Conservation (phyloP, 495 filamentous ascomycete species). For the Talaromyces thailandensis region DNA sequence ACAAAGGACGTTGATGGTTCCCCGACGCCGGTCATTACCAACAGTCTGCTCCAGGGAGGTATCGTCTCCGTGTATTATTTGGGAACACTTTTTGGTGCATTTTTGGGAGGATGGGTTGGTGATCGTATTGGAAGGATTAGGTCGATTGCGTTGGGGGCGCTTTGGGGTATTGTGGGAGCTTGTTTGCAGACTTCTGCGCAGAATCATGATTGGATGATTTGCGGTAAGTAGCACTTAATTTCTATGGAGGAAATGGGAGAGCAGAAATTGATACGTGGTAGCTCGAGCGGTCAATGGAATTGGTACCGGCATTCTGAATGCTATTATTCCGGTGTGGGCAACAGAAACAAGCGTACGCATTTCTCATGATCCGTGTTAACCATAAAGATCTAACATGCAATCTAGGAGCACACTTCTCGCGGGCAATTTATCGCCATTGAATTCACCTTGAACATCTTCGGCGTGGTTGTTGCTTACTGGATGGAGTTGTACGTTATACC, state of each 20-base stretch:
- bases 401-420: constrained; percentile 49
- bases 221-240: constrained; percentile 28
- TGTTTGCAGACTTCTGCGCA: constrained; percentile 52
- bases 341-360: constrained; percentile 46
- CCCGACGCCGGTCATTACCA: constrained; percentile 43
- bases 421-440: constrained; percentile 66
- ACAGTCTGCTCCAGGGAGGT: constrained; percentile 57
- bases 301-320: constrained; percentile 66
- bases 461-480: constrained; percentile 67
- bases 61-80: constrained; percentile 65
- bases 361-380: not conserved
- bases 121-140: constrained; percentile 50
- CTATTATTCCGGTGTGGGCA: constrained; percentile 64
- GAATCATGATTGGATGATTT: constrained; percentile 65
- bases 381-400: not conserved
- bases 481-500: constrained; percentile 48
- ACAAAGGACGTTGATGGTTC: constrained; percentile 36
- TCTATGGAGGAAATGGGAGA: not conserved
- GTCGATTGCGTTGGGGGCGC: constrained; percentile 52
- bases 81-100: constrained; percentile 61
- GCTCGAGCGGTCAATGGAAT: constrained; percentile 58
- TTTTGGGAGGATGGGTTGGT: constrained; percentile 49
- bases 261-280: constrained; percentile 13
- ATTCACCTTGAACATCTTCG: constrained; percentile 66
- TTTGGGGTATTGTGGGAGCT: constrained; percentile 51